Evolutionary conservation across 805 yeast genomes (phyloP).

Genomic region (Saturnispora kantuleensis): DNA sequence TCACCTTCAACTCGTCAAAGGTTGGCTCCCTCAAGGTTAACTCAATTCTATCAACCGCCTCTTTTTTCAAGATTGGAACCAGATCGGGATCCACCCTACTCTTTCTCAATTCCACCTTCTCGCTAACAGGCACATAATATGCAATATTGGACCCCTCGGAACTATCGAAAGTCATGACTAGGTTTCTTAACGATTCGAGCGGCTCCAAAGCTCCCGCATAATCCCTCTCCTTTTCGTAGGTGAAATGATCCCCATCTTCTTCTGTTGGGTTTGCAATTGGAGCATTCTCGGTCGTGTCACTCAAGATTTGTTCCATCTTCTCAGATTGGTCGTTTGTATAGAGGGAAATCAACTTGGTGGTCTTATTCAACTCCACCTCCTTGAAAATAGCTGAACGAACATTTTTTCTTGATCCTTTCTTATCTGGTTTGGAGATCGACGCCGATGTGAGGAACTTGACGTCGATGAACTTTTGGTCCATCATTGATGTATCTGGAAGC

Average conservation of each 20-base stretch:
- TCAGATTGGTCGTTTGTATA: conserved; percentile 35
- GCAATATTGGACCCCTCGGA: conserved; percentile 40
- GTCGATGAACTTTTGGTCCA: conserved; percentile 66
- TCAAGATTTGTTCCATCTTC: conserved; percentile 30
- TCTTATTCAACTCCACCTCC: conserved; percentile 61
- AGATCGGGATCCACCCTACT: conserved; percentile 62
- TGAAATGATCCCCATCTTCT: conserved; percentile 31
- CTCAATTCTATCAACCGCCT: conserved; percentile 53
- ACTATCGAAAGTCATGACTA: conserved; percentile 54
- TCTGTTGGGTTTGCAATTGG: conserved; percentile 27
- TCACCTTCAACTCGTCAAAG: conserved; percentile 51
- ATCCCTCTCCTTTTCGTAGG: conserved; percentile 61
- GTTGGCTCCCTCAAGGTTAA: conserved; percentile 63
- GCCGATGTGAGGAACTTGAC: conserved; percentile 56
- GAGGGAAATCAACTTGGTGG: conserved; percentile 62
- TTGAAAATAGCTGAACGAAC: conserved; percentile 57
- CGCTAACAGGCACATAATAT: conserved; percentile 66
- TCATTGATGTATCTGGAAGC: conserved; percentile 82
- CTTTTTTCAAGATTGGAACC: conserved; percentile 43
- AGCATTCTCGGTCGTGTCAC: conserved; percentile 39
- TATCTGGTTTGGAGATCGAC: conserved; percentile 29
- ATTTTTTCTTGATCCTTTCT: conserved; percentile 26
- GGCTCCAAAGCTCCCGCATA: conserved; percentile 58
- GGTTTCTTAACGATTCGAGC: conserved; percentile 46
- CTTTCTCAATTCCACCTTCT: conserved; percentile 73